Conservation (phyloP, 768 basidiomycete genomes). For the Leccinum rimulosum region DNA sequence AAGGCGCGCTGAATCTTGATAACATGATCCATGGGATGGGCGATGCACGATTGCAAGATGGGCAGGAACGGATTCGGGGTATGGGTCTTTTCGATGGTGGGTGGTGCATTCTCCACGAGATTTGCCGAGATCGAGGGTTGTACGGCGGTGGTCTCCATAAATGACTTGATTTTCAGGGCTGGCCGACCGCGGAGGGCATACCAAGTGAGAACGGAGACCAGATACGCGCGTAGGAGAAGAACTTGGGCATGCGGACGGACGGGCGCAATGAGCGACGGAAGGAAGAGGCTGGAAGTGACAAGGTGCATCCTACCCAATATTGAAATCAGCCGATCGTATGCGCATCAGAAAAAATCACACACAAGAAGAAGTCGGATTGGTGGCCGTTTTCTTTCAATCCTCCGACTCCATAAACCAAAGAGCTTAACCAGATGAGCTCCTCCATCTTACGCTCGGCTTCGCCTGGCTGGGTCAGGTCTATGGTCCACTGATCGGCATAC, state of each 20-base stretch:
- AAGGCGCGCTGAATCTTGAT: slow-evolving; percentile 34
- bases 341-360: neutral
- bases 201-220: slow-evolving; percentile 23
- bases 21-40: slow-evolving; percentile 35
- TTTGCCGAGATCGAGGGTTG: slow-evolving; percentile 10
- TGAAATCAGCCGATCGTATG: neutral
- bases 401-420: slow-evolving; percentile 54
- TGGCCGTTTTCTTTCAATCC: slow-evolving; percentile 54
- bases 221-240: slow-evolving; percentile 30
- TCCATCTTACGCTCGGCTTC: slow-evolving; percentile 56
- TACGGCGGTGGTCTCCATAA: slow-evolving; percentile 29
- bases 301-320: slow-evolving; percentile 22
- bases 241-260: slow-evolving; percentile 18
- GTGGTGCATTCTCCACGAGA: neutral
- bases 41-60: slow-evolving; percentile 37
- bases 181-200: slow-evolving; percentile 34
- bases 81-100: slow-evolving; percentile 13
- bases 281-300: slow-evolving; percentile 32
- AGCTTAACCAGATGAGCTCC: slow-evolving; percentile 57
- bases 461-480: slow-evolving; percentile 34
- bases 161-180: slow-evolving; percentile 27
- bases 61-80: slow-evolving; percentile 41
- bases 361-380: slow-evolving; percentile 50
- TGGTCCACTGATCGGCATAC: slow-evolving; percentile 41
- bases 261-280: slow-evolving; percentile 23